A percentile compares a stretch with the other conserved stretches of the same genome.
Conservation (phyloP, 768 basidiomycete species). For the Chalciporus piperatus region DNA sequence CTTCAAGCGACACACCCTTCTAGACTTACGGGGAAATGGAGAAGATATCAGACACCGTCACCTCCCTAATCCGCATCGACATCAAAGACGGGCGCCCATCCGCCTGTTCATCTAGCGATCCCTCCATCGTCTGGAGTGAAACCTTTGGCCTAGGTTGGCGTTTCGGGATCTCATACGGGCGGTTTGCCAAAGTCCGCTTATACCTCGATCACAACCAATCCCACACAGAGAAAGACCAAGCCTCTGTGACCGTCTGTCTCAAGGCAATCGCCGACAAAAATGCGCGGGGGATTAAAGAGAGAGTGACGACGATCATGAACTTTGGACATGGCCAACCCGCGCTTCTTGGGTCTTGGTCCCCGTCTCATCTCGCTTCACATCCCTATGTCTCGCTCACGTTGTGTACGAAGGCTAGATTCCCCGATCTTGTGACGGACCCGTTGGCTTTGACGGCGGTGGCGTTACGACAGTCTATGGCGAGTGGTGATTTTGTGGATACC, state of each 20-base stretch:
- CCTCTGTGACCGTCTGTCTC: conserved; percentile 13
- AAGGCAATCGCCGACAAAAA: conserved; percentile 1
- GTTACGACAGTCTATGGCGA: conserved; percentile 22
- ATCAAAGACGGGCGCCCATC: conserved; percentile 20
- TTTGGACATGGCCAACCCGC: conserved; percentile 27
- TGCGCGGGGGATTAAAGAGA: conserved; percentile 9
- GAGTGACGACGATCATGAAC: conserved; percentile 15
- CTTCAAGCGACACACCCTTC: background rate
- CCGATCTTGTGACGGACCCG: conserved; percentile 9
- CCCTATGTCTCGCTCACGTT: conserved; percentile 25
- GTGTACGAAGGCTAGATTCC: conserved; percentile 14
- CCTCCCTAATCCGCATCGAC: conserved; percentile 23
- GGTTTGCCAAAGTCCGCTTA: conserved; percentile 25
- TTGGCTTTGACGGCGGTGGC: conserved; percentile 16
- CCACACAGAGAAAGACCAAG: conserved; percentile 20
- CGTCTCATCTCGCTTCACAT: conserved; percentile 5
- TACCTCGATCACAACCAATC: conserved; percentile 28
- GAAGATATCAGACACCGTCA: conserved; percentile 23
- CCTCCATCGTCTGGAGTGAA: conserved; percentile 22
- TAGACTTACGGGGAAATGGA: conserved; percentile 10
- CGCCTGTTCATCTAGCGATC: conserved; percentile 7
- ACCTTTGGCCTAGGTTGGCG: conserved; percentile 29
- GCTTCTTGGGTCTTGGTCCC: conserved; percentile 24
- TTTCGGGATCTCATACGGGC: conserved; percentile 21
- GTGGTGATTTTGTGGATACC: conserved; percentile 27